Conservation (phyloP, 1,139 yeast genomes). For the Yamadazyma triangularis region DNA sequence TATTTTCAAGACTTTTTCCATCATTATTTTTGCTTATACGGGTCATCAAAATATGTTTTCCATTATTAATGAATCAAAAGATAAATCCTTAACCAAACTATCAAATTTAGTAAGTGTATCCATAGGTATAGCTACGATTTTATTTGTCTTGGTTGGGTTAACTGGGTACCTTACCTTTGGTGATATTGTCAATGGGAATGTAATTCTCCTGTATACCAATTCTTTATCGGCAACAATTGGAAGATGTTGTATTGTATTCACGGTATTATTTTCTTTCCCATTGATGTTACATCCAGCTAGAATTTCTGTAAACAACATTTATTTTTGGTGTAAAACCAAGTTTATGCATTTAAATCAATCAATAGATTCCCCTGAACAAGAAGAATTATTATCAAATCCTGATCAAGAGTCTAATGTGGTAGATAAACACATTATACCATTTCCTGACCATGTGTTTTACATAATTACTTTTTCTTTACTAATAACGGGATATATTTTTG, state of each 20-base stretch:
- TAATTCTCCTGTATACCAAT: constrained; percentile 62
- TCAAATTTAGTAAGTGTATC: constrained; percentile 52
- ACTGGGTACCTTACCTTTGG: constrained; percentile 46
- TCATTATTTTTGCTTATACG: constrained; percentile 46
- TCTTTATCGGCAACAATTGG: constrained; percentile 57
- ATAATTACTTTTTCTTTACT: constrained; percentile 44
- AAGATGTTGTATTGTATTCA: constrained; percentile 66
- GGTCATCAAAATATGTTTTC: constrained; percentile 52
- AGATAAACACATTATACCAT: constrained; percentile 39
- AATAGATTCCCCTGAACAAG: constrained; percentile 1
- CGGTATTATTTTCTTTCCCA: constrained; percentile 88
- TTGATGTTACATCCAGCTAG: constrained; percentile 91
- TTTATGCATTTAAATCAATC: not conserved
- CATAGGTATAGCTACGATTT: constrained; percentile 32
- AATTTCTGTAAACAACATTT: constrained; percentile 73
- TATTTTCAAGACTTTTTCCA: constrained; percentile 56
- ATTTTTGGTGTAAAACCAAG: constrained; percentile 37
- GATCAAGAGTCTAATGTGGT: constrained; percentile 6
- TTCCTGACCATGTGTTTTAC: constrained; percentile 45
- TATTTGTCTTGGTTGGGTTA: constrained; percentile 38
- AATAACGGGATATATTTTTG: constrained; percentile 38
- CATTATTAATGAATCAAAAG: constrained; percentile 47
- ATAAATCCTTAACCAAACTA: constrained; percentile 50
- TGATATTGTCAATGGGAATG: constrained; percentile 59
- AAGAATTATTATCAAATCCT: constrained; percentile 3